Evolutionary conservation across 805 yeast species (phyloP).

Genomic region (Zygosaccharomyces pseudorouxii): DNA sequence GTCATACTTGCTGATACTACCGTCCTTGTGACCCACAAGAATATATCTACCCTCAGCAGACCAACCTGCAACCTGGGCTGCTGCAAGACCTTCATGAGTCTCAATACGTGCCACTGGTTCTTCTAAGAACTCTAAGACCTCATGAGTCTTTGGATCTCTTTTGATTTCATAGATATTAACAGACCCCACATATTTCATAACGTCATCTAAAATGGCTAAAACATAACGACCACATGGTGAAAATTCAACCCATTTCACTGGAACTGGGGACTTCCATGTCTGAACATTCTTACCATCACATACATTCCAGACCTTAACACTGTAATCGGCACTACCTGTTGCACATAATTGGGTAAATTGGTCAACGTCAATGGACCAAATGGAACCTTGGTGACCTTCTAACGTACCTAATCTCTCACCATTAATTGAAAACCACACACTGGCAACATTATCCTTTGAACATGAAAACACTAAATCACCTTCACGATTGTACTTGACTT

Average conservation of each 20-base stretch:
- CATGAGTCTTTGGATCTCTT: constrained; percentile 35
- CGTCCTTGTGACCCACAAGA: constrained; percentile 86
- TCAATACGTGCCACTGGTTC: constrained; percentile 58
- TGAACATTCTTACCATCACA: constrained; percentile 69
- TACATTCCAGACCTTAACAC: constrained; percentile 80
- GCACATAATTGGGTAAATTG: constrained; percentile 59
- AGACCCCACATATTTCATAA: constrained; percentile 83
- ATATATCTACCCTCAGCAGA: constrained; percentile 67
- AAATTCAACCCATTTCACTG: constrained; percentile 89
- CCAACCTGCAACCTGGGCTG: constrained; percentile 84
- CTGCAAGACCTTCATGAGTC: constrained; percentile 56
- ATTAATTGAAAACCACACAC: constrained; percentile 90
- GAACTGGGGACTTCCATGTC: constrained; percentile 72
- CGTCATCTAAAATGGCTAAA: constrained; percentile 80
- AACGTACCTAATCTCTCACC: constrained; percentile 97
- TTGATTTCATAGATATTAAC: constrained; percentile 63
- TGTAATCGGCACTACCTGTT: constrained; percentile 89
- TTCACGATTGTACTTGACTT: constrained; percentile 90
- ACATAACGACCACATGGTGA: constrained; percentile 65
- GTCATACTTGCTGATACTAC: constrained; percentile 75
- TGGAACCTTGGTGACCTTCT: constrained; percentile 85
- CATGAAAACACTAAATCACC: constrained; percentile 92
- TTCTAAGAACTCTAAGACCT: constrained; percentile 36
- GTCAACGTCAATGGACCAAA: constrained; percentile 91
- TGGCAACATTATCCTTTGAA: constrained; percentile 84